These are phyloP conservation scores for Kodamaea fukazawae DNA, from an alignment of 805 yeast species.

Conservation along the genomic window DNA sequence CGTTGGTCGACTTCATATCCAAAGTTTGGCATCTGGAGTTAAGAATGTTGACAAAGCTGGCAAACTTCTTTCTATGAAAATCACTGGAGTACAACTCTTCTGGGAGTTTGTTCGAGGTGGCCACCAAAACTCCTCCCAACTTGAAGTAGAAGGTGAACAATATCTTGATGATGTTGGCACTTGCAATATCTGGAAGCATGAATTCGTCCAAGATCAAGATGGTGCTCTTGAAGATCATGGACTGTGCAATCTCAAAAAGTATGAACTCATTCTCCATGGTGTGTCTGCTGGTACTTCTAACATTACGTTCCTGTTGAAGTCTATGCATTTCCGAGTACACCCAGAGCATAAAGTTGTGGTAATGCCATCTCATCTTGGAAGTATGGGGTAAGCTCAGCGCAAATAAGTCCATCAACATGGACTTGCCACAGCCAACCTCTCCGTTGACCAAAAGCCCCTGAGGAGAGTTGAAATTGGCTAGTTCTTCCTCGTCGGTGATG, in stretches of 20 bases:
- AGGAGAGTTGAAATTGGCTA: slow-evolving; percentile 53
- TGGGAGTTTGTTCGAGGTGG: slow-evolving; percentile 71
- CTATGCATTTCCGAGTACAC: slow-evolving; percentile 60
- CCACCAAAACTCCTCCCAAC: slow-evolving; percentile 71
- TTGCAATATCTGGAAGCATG: slow-evolving; percentile 73
- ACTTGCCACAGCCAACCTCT: slow-evolving; percentile 73
- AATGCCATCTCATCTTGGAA: slow-evolving; percentile 69
- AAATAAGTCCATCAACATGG: slow-evolving; percentile 71
- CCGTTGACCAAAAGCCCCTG: slow-evolving; percentile 64
- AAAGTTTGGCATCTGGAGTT: slow-evolving; percentile 57
- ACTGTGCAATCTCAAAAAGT: slow-evolving; percentile 64
- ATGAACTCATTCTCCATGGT: slow-evolving; percentile 61
- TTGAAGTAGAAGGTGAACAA: slow-evolving; percentile 68
- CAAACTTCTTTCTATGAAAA: slow-evolving; percentile 57
- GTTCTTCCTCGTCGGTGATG: slow-evolving; percentile 60
- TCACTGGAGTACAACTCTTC: slow-evolving; percentile 68
- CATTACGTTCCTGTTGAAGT: slow-evolving; percentile 44
- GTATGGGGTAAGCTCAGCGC: slow-evolving; percentile 62
- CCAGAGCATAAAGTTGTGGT: slow-evolving; percentile 67
- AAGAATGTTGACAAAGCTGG: slow-evolving; percentile 53
- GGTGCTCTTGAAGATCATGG: slow-evolving; percentile 55
- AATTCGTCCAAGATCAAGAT: slow-evolving; percentile 68
- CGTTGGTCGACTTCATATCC: slow-evolving; percentile 59
- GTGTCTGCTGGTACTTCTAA: slow-evolving; percentile 4
- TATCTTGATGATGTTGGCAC: slow-evolving; percentile 65